Conservation (phyloP, 768 basidiomycete species). For the Tylopilus rubrobrunneus region DNA sequence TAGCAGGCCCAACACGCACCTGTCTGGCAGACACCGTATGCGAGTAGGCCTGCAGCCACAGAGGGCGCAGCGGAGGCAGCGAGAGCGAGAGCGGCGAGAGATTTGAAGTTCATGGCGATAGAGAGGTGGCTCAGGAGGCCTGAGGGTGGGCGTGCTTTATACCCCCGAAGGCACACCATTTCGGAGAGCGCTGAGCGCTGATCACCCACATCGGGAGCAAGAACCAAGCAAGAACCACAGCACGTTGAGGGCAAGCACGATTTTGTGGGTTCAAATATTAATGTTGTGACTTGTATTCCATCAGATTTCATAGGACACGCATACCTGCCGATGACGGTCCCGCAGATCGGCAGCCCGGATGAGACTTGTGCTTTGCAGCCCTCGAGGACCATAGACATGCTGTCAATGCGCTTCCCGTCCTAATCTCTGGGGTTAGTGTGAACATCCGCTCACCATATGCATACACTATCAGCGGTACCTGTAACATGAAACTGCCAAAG, state of each 20-base stretch:
- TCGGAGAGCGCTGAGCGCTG: not conserved
- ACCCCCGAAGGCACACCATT: not conserved
- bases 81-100: slow-evolving; percentile 16
- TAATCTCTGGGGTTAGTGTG: too few species aligned
- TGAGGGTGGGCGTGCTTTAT: not conserved
- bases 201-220: not conserved
- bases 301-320: too few species aligned
- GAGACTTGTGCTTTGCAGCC: too few species aligned
- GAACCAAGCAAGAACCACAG: not conserved
- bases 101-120: slow-evolving; percentile 24
- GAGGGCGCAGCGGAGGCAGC: slow-evolving; percentile 9
- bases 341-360: too few species aligned
- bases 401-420: too few species aligned
- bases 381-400: too few species aligned
- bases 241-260: not conserved
- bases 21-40: slow-evolving; percentile 25
- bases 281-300: too few species aligned
- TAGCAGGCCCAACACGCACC: not conserved
- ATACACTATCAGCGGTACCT: slow-evolving; percentile 31
- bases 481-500: slow-evolving; percentile 37
- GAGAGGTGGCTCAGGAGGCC: not conserved
- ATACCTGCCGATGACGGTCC: too few species aligned
- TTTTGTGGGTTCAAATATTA: not conserved
- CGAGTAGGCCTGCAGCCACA: slow-evolving; percentile 16
- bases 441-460: too few species aligned